These are phyloP conservation scores for Gracilaria gracilis DNA, from an alignment of 23 red algal genomes.

Conservation along the genomic window DNA sequence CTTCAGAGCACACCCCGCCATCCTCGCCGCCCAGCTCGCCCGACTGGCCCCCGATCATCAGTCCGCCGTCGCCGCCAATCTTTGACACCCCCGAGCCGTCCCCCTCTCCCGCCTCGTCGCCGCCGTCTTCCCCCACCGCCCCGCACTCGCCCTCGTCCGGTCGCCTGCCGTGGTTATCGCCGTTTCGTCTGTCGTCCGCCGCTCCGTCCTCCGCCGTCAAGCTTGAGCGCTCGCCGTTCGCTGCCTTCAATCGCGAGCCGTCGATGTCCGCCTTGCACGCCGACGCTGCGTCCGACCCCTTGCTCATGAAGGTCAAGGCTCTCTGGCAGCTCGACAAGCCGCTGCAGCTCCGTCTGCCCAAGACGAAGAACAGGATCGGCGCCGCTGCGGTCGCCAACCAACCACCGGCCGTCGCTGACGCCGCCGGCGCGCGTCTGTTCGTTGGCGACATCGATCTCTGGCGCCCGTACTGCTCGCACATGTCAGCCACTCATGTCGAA, in stretches of 20 bases:
- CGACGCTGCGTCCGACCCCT: not conserved
- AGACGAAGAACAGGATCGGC: not conserved
- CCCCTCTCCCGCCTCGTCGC: too few species aligned
- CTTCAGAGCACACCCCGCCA: too few species aligned
- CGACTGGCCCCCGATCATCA: not conserved
- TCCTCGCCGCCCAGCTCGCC: too few species aligned
- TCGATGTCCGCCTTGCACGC: not conserved
- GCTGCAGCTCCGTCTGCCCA: not conserved
- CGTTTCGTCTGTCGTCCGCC: too few species aligned
- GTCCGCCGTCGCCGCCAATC: too few species aligned
- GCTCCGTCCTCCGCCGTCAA: not conserved
- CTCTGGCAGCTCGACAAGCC: not conserved
- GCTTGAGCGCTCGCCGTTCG: not conserved
- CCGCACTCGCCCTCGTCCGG: not conserved
- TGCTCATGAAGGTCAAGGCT: not conserved
- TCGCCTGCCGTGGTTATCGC: too few species aligned
- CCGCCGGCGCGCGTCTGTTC: not conserved
- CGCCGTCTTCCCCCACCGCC: not conserved
- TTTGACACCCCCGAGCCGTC: too few species aligned
- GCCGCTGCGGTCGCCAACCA: not conserved
- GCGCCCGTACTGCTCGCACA: not conserved
- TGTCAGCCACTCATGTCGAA: not conserved
- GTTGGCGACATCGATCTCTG: not conserved
- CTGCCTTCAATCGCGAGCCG: not conserved
- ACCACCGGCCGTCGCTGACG: not conserved